Evolutionary conservation across 1,139 yeast species (phyloP), one percentile per base, ranked within the genome.

Genomic region (Arxiozyma bovina): DNA sequence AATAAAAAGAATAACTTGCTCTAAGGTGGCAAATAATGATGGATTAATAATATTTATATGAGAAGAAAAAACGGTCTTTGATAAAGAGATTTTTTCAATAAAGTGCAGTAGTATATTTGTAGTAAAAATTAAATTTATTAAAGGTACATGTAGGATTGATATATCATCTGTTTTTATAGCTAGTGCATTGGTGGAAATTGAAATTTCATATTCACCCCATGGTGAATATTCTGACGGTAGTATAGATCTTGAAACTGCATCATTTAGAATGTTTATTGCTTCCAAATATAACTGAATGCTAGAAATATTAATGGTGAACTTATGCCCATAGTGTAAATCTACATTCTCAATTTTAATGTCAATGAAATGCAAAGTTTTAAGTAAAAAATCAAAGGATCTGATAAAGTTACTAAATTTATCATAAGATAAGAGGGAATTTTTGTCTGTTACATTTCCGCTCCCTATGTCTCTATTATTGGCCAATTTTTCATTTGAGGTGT

Each of bases 311-410:
- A 65, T 42, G 7, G 54, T 55, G 22, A 59, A 53, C 9, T 60
- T 43, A 20, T 57, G 42, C 7, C 57, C 51, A 34, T 61, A 58
- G 1, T 56, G 52, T 3, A 66, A 27, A 15, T 50, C 54, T 3
- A 68, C 46, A 48, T 67, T 65, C 53, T 67, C 70, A 9, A 69
- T 51, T 47, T 68, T 65, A 1, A 67, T 50, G 52, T 67, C 70
- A 23, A 67, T 45, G 7, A 63, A 54, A 27, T 61, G 60, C 12
- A 66, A 30, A 17, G 56, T 54, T 48, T 55, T 57, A 15, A 64
- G 45, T 12, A 51, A 18, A 25, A 43, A n/a, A 22, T 34, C 40
- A n/a, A 46, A 34, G 3, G 43, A 21, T 22, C 38, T 20, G 15
- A 46, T 11, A 46, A 46, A 34, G 15, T 46, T 18, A 6, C 25